phyloP scores from a whole-genome alignment of 306 rosid genomes.

The Dryas octopetala region DNA sequence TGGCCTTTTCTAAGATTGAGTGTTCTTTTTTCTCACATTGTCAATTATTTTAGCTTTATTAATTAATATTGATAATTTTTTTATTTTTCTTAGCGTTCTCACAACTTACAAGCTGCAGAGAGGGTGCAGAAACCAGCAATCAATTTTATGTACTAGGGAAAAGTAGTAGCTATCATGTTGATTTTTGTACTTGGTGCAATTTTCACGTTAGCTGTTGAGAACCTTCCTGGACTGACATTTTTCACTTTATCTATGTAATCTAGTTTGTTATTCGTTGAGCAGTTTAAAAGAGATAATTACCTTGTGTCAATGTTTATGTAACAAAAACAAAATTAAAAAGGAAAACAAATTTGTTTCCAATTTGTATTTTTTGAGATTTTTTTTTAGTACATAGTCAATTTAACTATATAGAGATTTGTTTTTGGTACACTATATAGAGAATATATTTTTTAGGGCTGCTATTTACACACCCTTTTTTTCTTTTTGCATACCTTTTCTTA shows the following conservation, averaged over 20 bases:
- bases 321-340: no score
- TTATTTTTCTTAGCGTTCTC: slow-evolving; percentile 35
- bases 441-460: no score
- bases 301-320: neutral
- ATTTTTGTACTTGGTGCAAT: slow-evolving; percentile 61
- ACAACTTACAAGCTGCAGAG: slow-evolving; percentile 23
- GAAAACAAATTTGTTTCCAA: no score
- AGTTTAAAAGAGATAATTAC: neutral
- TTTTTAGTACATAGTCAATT: no score
- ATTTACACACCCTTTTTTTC: no score
- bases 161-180: slow-evolving; percentile 54
- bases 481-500: no score
- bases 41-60: neutral
- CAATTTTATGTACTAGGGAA: slow-evolving; percentile 43
- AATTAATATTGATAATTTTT: slow-evolving; percentile 3
- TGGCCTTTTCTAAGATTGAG: neutral
- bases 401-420: no score
- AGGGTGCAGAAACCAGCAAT: slow-evolving; percentile 34
- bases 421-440: no score
- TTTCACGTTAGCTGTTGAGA: slow-evolving; percentile 63
- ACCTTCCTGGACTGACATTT: slow-evolving; percentile 54
- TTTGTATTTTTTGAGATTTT: no score
- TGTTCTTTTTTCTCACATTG: neutral
- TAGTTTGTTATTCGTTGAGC: neutral
- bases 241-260: slow-evolving; percentile 32